Evolutionary conservation across 352 stramenopile species (phyloP), one percentile per base, ranked within the genome.

Genomic region (Phytophthora megakarya): DNA sequence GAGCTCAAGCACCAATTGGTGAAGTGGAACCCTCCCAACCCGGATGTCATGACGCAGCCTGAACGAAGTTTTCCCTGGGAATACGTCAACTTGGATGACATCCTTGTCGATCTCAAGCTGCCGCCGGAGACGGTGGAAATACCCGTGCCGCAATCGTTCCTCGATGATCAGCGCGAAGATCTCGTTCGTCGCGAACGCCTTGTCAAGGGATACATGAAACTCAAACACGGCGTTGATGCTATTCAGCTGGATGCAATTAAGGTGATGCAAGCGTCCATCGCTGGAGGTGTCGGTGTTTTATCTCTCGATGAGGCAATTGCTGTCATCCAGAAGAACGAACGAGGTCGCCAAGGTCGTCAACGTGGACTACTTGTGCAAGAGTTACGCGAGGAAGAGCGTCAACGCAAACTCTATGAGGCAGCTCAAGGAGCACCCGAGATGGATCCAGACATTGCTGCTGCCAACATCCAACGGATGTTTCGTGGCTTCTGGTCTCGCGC

Each of bases 1-100:
- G 87, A 97, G 72, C 78, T 97, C 37, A 97, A 97, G 64, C 88
- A 98, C 73, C 65, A 86, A 21, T 78, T 98, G 0, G 90, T 98
- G 30, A 98, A 98, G 76, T 98, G 93, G 94, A 96, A 97, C 61
- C 93, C 92, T 47, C 90, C 93, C 0, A 97, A 98, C 56, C 83
- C 86, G 15, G 93, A 97, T 56, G 83, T 98, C 22, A 62, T 71
- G 32, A 90, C 77, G 18, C 75, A 81, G 23, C 75, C 75, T 0
- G 90, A 98, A 55, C 76, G 86, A 16, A 88, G 85, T 52, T 98
- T 98, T 60, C 88, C 95, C 0, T 98, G 94, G 94, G 92, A 98
- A 64, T 98, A 98, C 65, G 86, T 98, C 23, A 93, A 98, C 53
- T 60, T 98, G 18, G 92, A 97, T 70, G 81, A 95, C 46, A 91